Percentiles rank a stretch among this genome's conserved stretches.
Evolutionary conservation across 2,329 filamentous ascomycete species (phyloP).

Genomic region (Amesomyces nigricolor): DNA sequence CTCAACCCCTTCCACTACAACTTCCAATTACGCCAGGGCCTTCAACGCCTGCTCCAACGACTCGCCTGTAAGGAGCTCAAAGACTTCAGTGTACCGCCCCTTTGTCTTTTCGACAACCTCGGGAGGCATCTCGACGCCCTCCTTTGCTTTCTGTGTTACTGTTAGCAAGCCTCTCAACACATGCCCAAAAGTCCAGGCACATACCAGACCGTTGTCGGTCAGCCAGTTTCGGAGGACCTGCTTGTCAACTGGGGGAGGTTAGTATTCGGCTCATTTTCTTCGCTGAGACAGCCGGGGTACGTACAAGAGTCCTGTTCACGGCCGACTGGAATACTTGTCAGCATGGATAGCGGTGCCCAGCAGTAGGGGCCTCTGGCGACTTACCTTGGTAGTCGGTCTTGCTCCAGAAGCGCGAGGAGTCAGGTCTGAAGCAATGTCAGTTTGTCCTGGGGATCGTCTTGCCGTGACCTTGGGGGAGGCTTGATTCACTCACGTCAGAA

Average conservation of each 20-base stretch:
- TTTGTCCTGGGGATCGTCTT: too few relatives aligned
- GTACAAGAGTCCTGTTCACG: constrained; percentile 61
- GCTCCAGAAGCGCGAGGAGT: constrained; percentile 83
- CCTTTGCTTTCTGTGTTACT: constrained; percentile 56
- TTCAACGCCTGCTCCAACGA: constrained; percentile 36
- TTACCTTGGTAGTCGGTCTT: constrained; percentile 56
- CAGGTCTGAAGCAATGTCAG: constrained; percentile 41
- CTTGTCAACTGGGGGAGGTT: constrained; percentile 58
- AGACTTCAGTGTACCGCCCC: constrained; percentile 71
- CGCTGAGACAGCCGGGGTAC: not conserved
- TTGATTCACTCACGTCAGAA: constrained; percentile 51
- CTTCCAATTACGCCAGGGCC: constrained; percentile 9
- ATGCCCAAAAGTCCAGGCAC: not conserved
- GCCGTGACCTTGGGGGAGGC: not conserved
- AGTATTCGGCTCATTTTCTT: constrained; percentile 32
- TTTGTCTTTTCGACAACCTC: constrained; percentile 65
- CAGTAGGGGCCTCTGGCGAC: not conserved
- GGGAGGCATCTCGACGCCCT: constrained; percentile 65
- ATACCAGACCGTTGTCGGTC: constrained; percentile 54
- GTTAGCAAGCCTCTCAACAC: not conserved
- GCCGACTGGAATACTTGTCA: constrained; percentile 44
- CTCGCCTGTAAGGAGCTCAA: constrained; percentile 59
- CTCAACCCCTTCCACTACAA: not conserved
- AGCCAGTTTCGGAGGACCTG: constrained; percentile 81
- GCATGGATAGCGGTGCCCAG: not conserved